A percentile compares a stretch with the other conserved stretches of the same genome.
Conservation (phyloP, 116 monocot species). For the Iris pallida region DNA sequence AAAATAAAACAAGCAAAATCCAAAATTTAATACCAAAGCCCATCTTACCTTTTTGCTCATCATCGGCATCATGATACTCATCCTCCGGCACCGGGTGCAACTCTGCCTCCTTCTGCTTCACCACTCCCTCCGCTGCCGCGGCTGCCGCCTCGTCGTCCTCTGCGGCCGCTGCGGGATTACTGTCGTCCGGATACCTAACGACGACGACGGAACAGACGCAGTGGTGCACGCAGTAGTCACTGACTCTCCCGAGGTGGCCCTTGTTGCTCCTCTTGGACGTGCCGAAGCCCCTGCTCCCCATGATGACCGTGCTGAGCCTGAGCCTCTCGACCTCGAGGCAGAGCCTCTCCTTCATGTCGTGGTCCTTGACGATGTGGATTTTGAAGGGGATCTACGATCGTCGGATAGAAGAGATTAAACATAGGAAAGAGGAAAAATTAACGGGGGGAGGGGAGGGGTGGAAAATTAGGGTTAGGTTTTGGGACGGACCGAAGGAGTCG, state of each 20-base stretch:
- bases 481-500: no score
- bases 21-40: no score
- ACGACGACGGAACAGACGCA: constrained; percentile 59
- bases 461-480: no score
- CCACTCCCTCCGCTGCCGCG: not conserved
- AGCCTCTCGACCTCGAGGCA: constrained; percentile 49
- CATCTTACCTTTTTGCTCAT: constrained; percentile 38
- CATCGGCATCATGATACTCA: constrained; percentile 29
- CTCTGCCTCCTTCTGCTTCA: constrained; percentile 18
- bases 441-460: no score
- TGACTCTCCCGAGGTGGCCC: constrained; percentile 64
- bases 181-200: constrained; percentile 49
- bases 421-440: no score
- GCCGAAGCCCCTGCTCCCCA: constrained; percentile 46
- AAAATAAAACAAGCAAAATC: no score
- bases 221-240: constrained; percentile 70
- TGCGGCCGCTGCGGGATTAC: not conserved
- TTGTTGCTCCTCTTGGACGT: constrained; percentile 29
- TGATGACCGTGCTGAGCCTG: no score
- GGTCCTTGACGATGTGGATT: constrained; percentile 49
- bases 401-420: no score
- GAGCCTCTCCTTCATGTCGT: constrained; percentile 57
- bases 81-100: constrained; percentile 25
- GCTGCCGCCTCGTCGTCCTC: not conserved
- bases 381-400: constrained; percentile 42